Percentiles rank a stretch among this genome's conserved stretches.
phyloP scores from a whole-genome alignment of 129 eudicot species.

The Artemisia tridentata region DNA sequence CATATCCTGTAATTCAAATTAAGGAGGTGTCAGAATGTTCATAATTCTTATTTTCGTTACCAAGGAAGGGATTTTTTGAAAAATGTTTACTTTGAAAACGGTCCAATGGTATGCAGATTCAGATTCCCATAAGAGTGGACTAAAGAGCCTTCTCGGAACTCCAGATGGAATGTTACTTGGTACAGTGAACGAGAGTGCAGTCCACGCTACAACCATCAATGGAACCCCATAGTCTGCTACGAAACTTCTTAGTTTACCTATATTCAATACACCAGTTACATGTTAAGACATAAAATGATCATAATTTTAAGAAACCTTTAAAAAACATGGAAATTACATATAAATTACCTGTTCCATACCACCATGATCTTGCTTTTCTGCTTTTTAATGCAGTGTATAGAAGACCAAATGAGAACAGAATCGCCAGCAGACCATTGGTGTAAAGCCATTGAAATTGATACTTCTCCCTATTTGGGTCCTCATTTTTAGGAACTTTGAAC shows the following conservation, averaged over 20 bases:
- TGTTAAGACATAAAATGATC: not conserved
- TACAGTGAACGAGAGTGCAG: constrained; percentile 43
- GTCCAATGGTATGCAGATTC: constrained; percentile 47
- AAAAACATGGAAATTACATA: not conserved
- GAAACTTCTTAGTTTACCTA: constrained; percentile 41
- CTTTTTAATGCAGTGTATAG: constrained; percentile 52
- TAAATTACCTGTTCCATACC: constrained; percentile 46
- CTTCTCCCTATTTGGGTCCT: constrained; percentile 24
- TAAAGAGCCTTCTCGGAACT: constrained; percentile 53
- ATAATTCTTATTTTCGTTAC: not conserved
- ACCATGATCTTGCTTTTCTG: constrained; percentile 63
- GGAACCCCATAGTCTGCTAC: constrained; percentile 62
- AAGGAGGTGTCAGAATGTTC: not conserved
- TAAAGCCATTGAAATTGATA: constrained; percentile 62
- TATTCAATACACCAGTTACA: constrained; percentile 4
- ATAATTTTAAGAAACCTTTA: no score
- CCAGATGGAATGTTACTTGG: constrained; percentile 49
- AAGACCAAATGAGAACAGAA: constrained; percentile 55
- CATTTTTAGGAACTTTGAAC: constrained; percentile 44
- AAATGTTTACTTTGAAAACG: constrained; percentile 34
- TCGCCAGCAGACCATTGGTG: constrained; percentile 49
- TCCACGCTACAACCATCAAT: constrained; percentile 50
- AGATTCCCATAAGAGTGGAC: constrained; percentile 50
- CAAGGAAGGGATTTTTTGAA: not conserved
- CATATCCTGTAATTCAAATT: constrained; percentile 44